A percentile compares a stretch with the other conserved stretches of the same genome.
These are phyloP conservation scores for Dictyostelium brefeldianum DNA, from an alignment of 78 protist species.

Conservation along the genomic window DNA sequence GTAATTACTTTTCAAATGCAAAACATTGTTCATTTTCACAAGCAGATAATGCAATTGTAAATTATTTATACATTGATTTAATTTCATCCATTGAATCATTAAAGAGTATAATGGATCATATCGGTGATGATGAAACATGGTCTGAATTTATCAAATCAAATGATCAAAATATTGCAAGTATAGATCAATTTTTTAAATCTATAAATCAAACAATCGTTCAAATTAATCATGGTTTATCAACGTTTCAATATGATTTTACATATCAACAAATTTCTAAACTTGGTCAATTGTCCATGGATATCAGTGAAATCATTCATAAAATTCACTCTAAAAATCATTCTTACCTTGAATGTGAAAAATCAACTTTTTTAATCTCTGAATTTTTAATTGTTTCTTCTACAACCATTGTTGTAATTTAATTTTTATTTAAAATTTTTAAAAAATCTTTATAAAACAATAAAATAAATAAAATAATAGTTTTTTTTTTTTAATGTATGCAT, in stretches of 20 bases:
- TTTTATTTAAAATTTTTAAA: neutral
- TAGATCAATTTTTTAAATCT: neutral
- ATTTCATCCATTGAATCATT: constrained; percentile 17
- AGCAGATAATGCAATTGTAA: constrained; percentile 39
- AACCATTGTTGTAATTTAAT: neutral
- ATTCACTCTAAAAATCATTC: constrained; percentile 24
- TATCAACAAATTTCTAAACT: neutral
- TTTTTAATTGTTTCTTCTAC: neutral
- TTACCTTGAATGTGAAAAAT: constrained; percentile 56
- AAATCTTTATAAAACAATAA: constrained; percentile 1
- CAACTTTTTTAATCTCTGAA: constrained; percentile 21
- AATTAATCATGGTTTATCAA: constrained; percentile 14
- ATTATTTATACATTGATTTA: constrained; percentile 31
- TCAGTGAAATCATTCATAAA: constrained; percentile 7
- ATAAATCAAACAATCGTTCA: neutral
- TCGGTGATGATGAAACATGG: constrained; percentile 79
- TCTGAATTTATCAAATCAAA: constrained; percentile 27
- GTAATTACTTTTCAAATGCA: constrained; percentile 10
- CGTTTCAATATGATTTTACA: constrained; percentile 5
- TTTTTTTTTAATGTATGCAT: too few relatives aligned
- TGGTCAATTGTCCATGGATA: neutral
- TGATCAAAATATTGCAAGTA: neutral
- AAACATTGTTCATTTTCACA: constrained; percentile 47
- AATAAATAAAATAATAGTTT: too few relatives aligned
- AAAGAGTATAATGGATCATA: constrained; percentile 25